Base-by-base conservation (phyloP, 768 basidiomycete species). In the Podaxis sp. region DNA sequence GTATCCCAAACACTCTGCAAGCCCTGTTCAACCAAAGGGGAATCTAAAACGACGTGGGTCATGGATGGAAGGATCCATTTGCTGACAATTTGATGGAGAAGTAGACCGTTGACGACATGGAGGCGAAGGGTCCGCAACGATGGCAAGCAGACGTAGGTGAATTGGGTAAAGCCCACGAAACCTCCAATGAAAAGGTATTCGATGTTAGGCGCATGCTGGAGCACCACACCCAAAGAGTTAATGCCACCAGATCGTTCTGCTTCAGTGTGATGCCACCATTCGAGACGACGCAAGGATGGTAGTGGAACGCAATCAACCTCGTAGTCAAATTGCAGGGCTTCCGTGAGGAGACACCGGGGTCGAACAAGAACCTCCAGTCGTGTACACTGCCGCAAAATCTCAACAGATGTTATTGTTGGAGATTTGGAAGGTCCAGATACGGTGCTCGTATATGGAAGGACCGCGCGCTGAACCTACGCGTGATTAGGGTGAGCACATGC, bases 211-310 rank as follows among this genome's bases (percentile, higher is more conserved):
- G 86, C 69, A 50, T 71, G 73, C 7, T 69, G 72, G 25, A 90
- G 77, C 61, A 87, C 82, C 55, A 79, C 71, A 2, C 68, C 66
- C 44, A 90, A 72, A 5, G 81, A 84, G 70, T 89, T 89, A 62
- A 89, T 83, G 5, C 87, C 88, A 1, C 87, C 87, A 16, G 83
- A 77, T 48, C 82, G 78, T 40, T 83, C 81, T 21, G 87, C 87
- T 38, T 78, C 79, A 28, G 68, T 73, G 64, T 82, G 69, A 66
- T 88, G 80, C 84, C 85, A 88, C 86, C 87, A 89, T 52, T 89
- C 87, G 32, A 90, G 77, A 27, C 86, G 82, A 47, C 79, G 81
- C 42, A 90, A 74, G 21, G 81, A 80, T 21, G 76, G 72, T 13
- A 88, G 63, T 3, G 78, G 67, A 2, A 84, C 70, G 57, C 71